phyloP scores from a whole-genome alignment of 805 yeast species.

The Candida parachauliodes region DNA sequence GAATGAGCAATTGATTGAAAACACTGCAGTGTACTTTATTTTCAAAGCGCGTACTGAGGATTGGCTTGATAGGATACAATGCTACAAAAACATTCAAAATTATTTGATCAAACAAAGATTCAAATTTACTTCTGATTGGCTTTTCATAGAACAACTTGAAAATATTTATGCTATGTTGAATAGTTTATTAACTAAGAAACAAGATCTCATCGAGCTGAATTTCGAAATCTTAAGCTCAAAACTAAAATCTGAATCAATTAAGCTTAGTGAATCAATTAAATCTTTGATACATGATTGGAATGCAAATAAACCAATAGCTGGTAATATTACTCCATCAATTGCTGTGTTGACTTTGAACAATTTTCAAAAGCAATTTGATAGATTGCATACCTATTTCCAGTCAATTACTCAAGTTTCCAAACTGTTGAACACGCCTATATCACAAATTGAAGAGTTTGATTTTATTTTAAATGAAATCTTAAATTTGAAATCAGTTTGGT shows the following conservation, averaged over 20 bases:
- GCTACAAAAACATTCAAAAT: conserved; percentile 26
- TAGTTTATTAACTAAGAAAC: conserved; percentile 34
- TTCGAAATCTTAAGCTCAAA: conserved; percentile 39
- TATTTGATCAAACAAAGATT: conserved; percentile 42
- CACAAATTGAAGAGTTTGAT: conserved; percentile 22
- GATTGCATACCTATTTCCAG: conserved; percentile 7
- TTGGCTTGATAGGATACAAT: conserved; percentile 18
- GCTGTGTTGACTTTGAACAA: conserved; percentile 41
- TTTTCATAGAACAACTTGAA: conserved; percentile 61
- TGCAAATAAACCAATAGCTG: conserved; percentile 43
- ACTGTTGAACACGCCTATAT: conserved; percentile 30
- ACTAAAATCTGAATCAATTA: conserved; percentile 37
- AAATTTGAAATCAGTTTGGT: conserved; percentile 64
- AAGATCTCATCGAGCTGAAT: conserved; percentile 37
- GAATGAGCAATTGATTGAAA: conserved; percentile 33
- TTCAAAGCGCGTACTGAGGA: conserved; percentile 7
- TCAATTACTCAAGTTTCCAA: conserved; percentile 27
- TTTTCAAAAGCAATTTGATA: conserved; percentile 14
- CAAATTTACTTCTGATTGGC: conserved; percentile 51
- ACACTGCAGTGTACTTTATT: conserved; percentile 26
- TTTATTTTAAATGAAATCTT: conserved; percentile 44
- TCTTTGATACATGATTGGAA: conserved; percentile 46
- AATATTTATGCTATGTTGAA: conserved; percentile 41
- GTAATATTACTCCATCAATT: conserved; percentile 33
- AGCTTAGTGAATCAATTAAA: conserved; percentile 28